Percentiles rank a stretch among this genome's conserved stretches.
phyloP scores from a whole-genome alignment of 345 rosid species.

The Zanthoxylum bungeanum region DNA sequence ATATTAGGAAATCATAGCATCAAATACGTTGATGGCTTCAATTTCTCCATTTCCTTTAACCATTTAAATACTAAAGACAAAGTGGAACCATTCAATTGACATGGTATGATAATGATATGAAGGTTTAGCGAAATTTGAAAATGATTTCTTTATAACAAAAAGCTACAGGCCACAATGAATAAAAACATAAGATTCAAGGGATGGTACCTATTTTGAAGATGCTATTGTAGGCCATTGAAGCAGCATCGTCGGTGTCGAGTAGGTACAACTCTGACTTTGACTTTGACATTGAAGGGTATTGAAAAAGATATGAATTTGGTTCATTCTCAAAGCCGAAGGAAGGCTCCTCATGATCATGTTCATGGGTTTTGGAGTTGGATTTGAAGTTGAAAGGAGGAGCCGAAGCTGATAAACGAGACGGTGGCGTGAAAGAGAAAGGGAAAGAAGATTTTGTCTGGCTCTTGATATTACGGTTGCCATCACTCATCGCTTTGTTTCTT shows the following conservation, averaged over 20 bases:
- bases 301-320: not conserved
- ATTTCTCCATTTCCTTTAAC: not conserved
- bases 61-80: not conserved
- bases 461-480: constrained; percentile 7
- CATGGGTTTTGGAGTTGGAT: too few species aligned
- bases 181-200: too few species aligned
- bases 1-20: not conserved
- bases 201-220: constrained; percentile 27
- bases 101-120: not conserved
- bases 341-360: constrained; percentile 1
- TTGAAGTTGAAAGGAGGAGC: constrained; percentile 39
- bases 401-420: constrained; percentile 41
- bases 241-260: not conserved
- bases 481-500: constrained; percentile 26
- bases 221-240: constrained; percentile 1
- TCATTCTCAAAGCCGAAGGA: not conserved
- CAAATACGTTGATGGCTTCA: not conserved
- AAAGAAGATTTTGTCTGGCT: not conserved
- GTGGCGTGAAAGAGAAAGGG: constrained; percentile 2
- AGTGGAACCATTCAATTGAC: not conserved
- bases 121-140: too few species aligned
- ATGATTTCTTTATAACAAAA: too few species aligned
- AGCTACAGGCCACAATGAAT: too few species aligned
- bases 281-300: not conserved
- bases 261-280: too few species aligned